phyloP scores from a whole-genome alignment of 1,139 yeast genomes.

The Protomyces pachydermus region DNA sequence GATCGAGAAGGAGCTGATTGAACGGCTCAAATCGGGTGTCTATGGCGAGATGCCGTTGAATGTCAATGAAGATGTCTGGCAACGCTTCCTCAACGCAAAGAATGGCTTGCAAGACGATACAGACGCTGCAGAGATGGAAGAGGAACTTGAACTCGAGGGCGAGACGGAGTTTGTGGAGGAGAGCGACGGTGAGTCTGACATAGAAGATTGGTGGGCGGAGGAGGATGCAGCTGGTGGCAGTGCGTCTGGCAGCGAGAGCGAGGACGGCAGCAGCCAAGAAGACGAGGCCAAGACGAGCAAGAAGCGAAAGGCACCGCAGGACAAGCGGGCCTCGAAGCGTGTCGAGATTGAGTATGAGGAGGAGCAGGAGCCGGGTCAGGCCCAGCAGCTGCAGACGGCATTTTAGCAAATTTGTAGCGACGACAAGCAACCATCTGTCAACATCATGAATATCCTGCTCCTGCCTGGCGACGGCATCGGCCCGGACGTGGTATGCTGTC shows the following conservation, averaged over 20 bases:
- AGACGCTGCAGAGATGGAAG: constrained; percentile 60
- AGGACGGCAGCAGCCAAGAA: constrained; percentile 13
- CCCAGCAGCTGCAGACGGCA: constrained; percentile 13
- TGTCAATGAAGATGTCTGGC: constrained; percentile 94
- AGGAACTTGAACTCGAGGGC: constrained; percentile 41
- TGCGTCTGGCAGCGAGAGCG: constrained; percentile 7
- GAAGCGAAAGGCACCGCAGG: constrained; percentile 17
- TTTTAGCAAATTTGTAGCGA: constrained; percentile 1
- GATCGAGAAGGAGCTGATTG: constrained; percentile 88
- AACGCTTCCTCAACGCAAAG: constrained; percentile 73
- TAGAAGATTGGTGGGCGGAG: constrained; percentile 27
- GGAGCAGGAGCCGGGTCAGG: constrained; percentile 9
- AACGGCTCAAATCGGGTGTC: constrained; percentile 93
- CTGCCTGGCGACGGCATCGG: constrained; percentile 98
- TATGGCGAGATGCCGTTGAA: constrained; percentile 96
- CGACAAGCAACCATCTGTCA: background rate
- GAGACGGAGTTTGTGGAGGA: constrained; percentile 27
- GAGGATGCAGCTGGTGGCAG: background rate
- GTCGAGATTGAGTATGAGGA: constrained; percentile 29
- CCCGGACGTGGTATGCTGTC: constrained; percentile 55
- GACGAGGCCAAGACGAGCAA: constrained; percentile 22
- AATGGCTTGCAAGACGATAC: constrained; percentile 59
- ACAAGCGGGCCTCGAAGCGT: constrained; percentile 11
- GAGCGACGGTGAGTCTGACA: constrained; percentile 23
- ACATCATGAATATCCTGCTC: constrained; percentile 64